Evolutionary conservation across 2,329 filamentous ascomycete genomes (phyloP), one percentile per base, ranked within the genome.

Genomic region (Aspergillus bombycis): DNA sequence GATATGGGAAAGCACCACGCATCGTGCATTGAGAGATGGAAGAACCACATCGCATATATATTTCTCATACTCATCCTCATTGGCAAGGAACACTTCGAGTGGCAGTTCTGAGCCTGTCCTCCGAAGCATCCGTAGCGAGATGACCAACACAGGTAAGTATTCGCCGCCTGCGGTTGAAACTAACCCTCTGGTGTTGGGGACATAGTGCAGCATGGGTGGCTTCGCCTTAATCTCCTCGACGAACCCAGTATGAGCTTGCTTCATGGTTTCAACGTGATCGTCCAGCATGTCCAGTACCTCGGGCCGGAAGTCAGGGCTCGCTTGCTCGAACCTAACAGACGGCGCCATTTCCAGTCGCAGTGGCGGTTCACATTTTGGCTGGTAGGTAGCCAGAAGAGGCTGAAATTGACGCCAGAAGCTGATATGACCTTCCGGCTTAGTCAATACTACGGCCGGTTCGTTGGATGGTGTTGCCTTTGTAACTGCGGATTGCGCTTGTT

Each of bases 81-180:
- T 70, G 11, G 77, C 75, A n/a, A 82, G 69, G 59, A 81, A 82
- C 23, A 83, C 77, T 65, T 84, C 81, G 58, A 83, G 76, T 0
- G 81, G 81, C 11, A 83, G 67, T 5, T 67, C 71, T 16, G 77
- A 81, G 12, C 80, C 80, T 9, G 78, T 78, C 21, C 75, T 71
- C 9, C 82, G 76, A 32, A 83, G 74, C 79, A 83, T 81, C 8
- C 77, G 77, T 14, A 83, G 71, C 1, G 79, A 81, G 7, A 81
- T 78, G 9, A 80, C 74, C 48, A 82, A 72, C 1, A 80, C 78
- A 1, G 80, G 80, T 11, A 82, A 70, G 62, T 81, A 82, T 19
- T 72, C 66, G 1, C 77, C 79, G 16, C 80, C 80, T 0, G 80
- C 81, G 14, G 82, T 81, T 5, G 80, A 83, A 11, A 84, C 81